Conservation (phyloP, 1,139 yeast species). For the Debaryomyces coudertii region DNA sequence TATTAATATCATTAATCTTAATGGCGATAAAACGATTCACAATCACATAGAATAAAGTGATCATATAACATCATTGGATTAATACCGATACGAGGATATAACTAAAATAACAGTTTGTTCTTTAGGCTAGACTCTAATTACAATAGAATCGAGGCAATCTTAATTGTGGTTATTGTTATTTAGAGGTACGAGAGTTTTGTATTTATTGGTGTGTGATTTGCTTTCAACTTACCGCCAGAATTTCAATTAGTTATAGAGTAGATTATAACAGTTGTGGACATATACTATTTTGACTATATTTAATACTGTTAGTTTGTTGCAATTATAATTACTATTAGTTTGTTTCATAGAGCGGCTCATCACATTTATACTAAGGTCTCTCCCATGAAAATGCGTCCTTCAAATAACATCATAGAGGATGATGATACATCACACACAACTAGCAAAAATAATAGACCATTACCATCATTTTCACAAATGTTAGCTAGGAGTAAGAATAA, state of each 20-base stretch:
- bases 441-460: conserved; percentile 10
- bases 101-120: background rate
- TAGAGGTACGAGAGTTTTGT: background rate
- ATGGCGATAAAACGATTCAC: conserved; percentile 9
- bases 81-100: conserved; percentile 1
- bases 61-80: background rate
- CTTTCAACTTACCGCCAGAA: conserved; percentile 6
- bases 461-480: conserved; percentile 11
- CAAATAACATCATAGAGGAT: conserved; percentile 33
- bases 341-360: background rate
- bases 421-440: conserved; percentile 3
- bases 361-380: background rate
- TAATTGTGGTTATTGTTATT: conserved; percentile 3
- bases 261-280: background rate
- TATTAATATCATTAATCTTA: conserved; percentile 1
- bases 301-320: background rate
- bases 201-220: conserved; percentile 4
- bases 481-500: conserved; percentile 5
- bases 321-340: background rate
- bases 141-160: background rate
- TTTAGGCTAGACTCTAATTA: background rate
- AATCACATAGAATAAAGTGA: conserved; percentile 3
- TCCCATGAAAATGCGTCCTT: conserved; percentile 31
- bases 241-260: background rate
- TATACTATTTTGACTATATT: background rate